These are phyloP conservation scores for Cladophialophora yegresii DNA, from an alignment of 2,329 filamentous ascomycete species.

Conservation along the genomic window DNA sequence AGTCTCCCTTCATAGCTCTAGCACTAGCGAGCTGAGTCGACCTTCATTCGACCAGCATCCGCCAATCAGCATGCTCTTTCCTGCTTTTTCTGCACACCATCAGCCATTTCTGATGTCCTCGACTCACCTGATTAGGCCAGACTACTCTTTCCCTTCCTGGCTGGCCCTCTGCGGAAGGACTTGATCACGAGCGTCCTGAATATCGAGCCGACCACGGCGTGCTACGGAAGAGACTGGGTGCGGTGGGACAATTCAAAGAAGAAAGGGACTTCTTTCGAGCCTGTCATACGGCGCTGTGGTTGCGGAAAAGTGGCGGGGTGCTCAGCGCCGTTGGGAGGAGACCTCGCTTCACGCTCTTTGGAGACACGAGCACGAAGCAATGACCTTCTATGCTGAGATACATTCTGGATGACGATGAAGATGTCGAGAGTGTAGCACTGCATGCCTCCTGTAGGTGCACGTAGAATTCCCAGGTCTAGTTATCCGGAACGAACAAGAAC, in stretches of 20 bases:
- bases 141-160: conserved; percentile 9
- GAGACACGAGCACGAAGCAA: background rate
- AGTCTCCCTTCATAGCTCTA: conserved; percentile 17
- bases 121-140: conserved; percentile 15
- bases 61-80: conserved; percentile 24
- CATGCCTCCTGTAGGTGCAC: background rate
- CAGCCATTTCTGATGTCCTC: conserved; percentile 11
- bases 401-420: background rate
- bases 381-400: background rate
- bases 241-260: conserved; percentile 20
- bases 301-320: background rate
- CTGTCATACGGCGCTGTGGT: conserved; percentile 5
- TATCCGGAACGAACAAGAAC: background rate
- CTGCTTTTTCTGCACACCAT: conserved; percentile 23
- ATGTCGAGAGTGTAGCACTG: background rate
- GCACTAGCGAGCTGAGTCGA: conserved; percentile 24
- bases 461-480: background rate
- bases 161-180: conserved; percentile 2
- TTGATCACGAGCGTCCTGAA: conserved; percentile 2
- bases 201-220: conserved; percentile 12
- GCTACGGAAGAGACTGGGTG: background rate
- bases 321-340: background rate
- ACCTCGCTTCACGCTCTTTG: background rate
- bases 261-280: conserved; percentile 9
- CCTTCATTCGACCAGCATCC: conserved; percentile 8